These are phyloP conservation scores for Gliomastix tumulicola DNA, from an alignment of 2,329 filamentous ascomycete genomes.

Conservation along the genomic window DNA sequence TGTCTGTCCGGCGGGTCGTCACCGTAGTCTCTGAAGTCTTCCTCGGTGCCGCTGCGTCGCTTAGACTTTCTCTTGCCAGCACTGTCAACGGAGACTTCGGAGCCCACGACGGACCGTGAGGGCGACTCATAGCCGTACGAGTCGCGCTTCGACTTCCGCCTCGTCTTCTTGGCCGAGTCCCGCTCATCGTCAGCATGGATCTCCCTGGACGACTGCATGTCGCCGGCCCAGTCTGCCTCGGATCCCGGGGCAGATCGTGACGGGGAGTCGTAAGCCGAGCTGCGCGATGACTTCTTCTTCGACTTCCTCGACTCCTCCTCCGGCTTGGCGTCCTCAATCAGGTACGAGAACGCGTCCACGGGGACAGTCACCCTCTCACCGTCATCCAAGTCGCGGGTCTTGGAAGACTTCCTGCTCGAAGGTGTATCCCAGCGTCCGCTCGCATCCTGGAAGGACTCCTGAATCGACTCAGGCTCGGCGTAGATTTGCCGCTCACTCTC, in stretches of 20 bases:
- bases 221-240: no score
- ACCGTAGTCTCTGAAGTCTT: conserved; percentile 21
- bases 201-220: neutral
- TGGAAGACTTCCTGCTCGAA: conserved; percentile 21
- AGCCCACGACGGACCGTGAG: conserved; percentile 21
- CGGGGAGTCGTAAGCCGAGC: conserved; percentile 17
- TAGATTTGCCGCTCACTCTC: conserved; percentile 12
- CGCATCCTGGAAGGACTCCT: conserved; percentile 11
- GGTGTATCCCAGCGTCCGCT: conserved; percentile 16
- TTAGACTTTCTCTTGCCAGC: conserved; percentile 31
- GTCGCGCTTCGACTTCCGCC: conserved; percentile 21
- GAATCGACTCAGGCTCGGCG: conserved; percentile 9
- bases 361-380: conserved; percentile 17
- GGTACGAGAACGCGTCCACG: conserved; percentile 18
- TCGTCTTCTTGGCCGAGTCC: conserved; percentile 23
- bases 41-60: conserved; percentile 25
- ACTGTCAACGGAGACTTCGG: conserved; percentile 27
- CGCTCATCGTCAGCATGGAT: conserved; percentile 23
- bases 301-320: conserved; percentile 24
- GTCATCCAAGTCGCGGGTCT: conserved; percentile 18
- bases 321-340: conserved; percentile 13
- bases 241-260: no score
- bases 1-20: conserved; percentile 30
- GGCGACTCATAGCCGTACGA: conserved; percentile 17
- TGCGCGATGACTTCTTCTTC: conserved; percentile 23